Evolutionary conservation across 768 basidiomycete species (phyloP), one percentile per base, ranked within the genome.

Genomic region (Kwoniella europaea): DNA sequence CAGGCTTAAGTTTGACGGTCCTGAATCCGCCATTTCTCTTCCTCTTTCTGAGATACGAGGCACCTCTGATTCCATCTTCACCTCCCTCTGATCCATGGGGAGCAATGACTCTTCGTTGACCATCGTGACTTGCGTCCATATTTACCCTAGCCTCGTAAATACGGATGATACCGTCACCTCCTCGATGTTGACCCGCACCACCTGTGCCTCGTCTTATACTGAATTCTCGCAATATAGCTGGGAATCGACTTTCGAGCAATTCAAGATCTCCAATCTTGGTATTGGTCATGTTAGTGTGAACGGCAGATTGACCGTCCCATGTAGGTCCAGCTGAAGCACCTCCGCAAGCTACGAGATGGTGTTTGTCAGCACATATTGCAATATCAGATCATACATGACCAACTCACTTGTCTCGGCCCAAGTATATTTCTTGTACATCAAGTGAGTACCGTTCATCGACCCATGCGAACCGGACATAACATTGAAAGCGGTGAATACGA

Each of bases 401-500:
- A 92, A 92, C 94, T 67, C 82, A 85, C 68, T 69, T 4, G 68
- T 79, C 95, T 95, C 82, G 95, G 95, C 78, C 92, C 93, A 0
- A 93, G 94, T 24, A 93, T 93, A 63, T 90, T 91, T 5, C 92
- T 94, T 77, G 55, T 72, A 72, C 61, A 68, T 65, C 29, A 72
- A 22, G 22, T 68, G 66, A 2, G 71, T 72, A 15, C 67, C 66
- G 43, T 72, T 72, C 71, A 72, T 72, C 0, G 71, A 68, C 29
- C 71, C 71, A n/a, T 72, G 71, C 44, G 71, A 72, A n/a, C 71
- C 71, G 42, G 71, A 68, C 66, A 72, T 68, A 43, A 68, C 67
- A 43, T 91, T 88, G 86, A 98, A 97, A 0, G 94, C 94, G 81
- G 91, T 93, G 50, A 98, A 86, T 42, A 98, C 92, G 2, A 96